Base-by-base conservation (phyloP, 2,329 filamentous ascomycete genomes). In the Didymella pinodella region DNA sequence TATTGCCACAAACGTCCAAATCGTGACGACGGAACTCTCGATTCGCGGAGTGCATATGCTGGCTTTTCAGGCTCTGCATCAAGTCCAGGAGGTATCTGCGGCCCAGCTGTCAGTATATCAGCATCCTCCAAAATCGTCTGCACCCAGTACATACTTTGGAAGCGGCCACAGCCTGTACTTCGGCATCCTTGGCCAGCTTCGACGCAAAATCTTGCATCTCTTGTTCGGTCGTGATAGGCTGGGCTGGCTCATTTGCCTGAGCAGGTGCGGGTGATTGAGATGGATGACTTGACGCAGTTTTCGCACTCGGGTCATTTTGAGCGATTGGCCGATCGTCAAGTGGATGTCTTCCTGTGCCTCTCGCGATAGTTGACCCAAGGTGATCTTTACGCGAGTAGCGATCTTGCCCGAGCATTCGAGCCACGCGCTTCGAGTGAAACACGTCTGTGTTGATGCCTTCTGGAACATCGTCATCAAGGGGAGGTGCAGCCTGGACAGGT, bases 1-100 rank as follows among this genome's bases (percentile, higher is more conserved):
- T 98, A 99, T 77, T 99, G 96, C 91, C 94, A 97, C 25, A 99
- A 80, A 54, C 95, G 86, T 43, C 93, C 90, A 50, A 99, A 79
- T 4, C 95, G 88, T 7, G 93, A 92, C 0, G 95, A 91, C 1
- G 95, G 95, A 0, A 99, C 93, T 63, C 88, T 89, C 10, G 95
- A 99, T 72, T 98, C 94, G 54, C 90, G 85, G 74, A 99, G 87
- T 60, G 90, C 83, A 71, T 96, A 92, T 0, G 79, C 70, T 31
- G 77, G 67, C 44, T 76, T 74, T 57, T 75, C 63, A 36, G 73
- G 61, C 40, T 64, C 63, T 48, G 60, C 48, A 10, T 56, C 67
- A 56, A 75, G 52, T 50, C 74, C 71, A 57, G 53, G 51, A 45
- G 69, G 40, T 44, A 72, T 70, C 80, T 82, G 68, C 55, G 62